phyloP scores from a whole-genome alignment of 768 basidiomycete species.

The Coprinopsis strossmayeri region DNA sequence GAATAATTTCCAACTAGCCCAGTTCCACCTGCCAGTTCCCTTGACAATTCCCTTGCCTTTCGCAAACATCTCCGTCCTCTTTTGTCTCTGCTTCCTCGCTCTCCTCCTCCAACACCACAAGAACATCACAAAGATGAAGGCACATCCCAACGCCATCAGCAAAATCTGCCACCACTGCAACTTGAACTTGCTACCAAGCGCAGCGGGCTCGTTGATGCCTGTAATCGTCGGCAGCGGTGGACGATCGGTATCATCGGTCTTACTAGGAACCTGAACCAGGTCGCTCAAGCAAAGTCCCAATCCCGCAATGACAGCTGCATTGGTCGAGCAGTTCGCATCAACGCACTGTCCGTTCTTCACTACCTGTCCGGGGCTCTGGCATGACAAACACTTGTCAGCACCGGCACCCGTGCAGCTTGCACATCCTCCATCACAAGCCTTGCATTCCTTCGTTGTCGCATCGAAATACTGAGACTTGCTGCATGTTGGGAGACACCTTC shows the following conservation, averaged over 20 bases:
- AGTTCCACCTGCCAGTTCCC: conserved; percentile 44
- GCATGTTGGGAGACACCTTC: conserved; percentile 75
- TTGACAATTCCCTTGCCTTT: conserved; percentile 46
- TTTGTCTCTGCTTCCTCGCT: conserved; percentile 58
- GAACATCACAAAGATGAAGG: conserved; percentile 67
- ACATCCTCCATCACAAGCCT: conserved; percentile 66
- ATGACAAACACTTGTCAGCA: conserved; percentile 65
- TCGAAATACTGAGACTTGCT: conserved; percentile 67
- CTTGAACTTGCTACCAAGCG: conserved; percentile 26
- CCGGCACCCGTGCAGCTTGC: conserved; percentile 72
- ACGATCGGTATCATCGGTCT: conserved; percentile 41
- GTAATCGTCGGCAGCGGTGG: conserved; percentile 52
- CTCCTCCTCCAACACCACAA: conserved; percentile 67
- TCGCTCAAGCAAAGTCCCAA: conserved; percentile 79
- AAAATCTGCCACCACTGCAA: conserved; percentile 84
- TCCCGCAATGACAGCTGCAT: conserved; percentile 51
- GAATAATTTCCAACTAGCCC: conserved; percentile 2
- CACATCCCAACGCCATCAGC: conserved; percentile 76
- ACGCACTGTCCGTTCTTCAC: conserved; percentile 63
- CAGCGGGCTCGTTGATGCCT: conserved; percentile 47
- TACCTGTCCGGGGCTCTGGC: conserved; percentile 56
- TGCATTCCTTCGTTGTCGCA: conserved; percentile 50
- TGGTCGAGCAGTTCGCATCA: conserved; percentile 48
- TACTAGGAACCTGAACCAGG: conserved; percentile 45
- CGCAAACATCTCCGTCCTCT: conserved; percentile 57